Conservation (phyloP, 805 yeast species). For the Zygosaccharomyces rouxii region DNA sequence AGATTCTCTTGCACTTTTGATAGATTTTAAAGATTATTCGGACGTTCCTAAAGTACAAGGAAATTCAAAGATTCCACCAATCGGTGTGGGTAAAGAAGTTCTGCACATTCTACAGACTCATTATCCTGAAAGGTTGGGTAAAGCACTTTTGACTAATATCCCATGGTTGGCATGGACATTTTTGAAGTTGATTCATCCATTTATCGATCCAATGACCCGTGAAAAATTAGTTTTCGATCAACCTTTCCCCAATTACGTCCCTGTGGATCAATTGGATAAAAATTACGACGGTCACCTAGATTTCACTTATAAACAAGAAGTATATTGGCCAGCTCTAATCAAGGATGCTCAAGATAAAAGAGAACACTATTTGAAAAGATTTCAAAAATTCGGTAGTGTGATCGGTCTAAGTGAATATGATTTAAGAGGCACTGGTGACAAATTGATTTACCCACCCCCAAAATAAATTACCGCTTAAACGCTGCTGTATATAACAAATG, state of each 20-base stretch:
- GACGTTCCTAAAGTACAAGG: conserved; percentile 51
- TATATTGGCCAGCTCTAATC: conserved; percentile 72
- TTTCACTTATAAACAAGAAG: conserved; percentile 74
- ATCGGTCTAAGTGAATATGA: conserved; percentile 83
- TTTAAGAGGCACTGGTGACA: conserved; percentile 49
- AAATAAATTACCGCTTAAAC: background rate
- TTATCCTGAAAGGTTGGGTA: conserved; percentile 95
- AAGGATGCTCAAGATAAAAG: conserved; percentile 57
- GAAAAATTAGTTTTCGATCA: conserved; percentile 90
- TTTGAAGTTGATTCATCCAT: conserved; percentile 85
- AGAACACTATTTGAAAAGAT: conserved; percentile 61
- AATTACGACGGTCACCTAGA: conserved; percentile 83
- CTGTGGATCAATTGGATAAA: conserved; percentile 72
- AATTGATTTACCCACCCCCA: conserved; percentile 24
- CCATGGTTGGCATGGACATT: conserved; percentile 95
- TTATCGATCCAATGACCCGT: conserved; percentile 91
- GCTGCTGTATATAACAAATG: conserved; percentile 1
- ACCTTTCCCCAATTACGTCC: conserved; percentile 81
- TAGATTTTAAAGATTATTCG: conserved; percentile 80
- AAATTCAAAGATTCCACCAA: conserved; percentile 75
- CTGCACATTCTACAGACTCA: conserved; percentile 92
- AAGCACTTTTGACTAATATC: conserved; percentile 84
- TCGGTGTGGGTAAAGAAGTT: conserved; percentile 85
- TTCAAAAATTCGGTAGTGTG: conserved; percentile 59
- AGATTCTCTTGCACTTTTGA: conserved; percentile 84